phyloP scores from a whole-genome alignment of 352 stramenopile genomes.

The Blastocystis sp. region DNA sequence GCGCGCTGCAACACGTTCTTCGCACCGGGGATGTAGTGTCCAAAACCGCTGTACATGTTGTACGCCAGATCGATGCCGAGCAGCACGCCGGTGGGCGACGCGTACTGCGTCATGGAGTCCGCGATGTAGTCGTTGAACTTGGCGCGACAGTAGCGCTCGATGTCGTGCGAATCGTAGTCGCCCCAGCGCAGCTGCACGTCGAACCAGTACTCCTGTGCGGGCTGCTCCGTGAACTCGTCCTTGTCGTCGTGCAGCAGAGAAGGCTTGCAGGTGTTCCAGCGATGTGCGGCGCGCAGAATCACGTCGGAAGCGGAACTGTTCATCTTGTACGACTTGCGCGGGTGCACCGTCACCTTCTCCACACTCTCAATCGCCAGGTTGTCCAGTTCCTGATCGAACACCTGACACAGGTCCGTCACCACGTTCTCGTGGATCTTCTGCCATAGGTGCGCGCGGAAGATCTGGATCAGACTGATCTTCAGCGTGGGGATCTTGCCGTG shows the following conservation, averaged over 20 bases:
- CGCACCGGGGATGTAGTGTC: slow-evolving; percentile 97
- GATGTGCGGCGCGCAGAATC: slow-evolving; percentile 96
- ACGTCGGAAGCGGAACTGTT: slow-evolving; percentile 98
- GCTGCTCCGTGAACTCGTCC: slow-evolving; percentile 92
- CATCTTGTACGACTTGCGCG: slow-evolving; percentile 99
- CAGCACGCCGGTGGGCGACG: slow-evolving; percentile 94
- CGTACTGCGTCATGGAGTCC: slow-evolving; percentile 99
- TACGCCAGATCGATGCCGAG: slow-evolving; percentile 96
- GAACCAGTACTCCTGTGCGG: slow-evolving; percentile 99
- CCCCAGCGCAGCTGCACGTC: slow-evolving; percentile 99
- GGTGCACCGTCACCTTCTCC: slow-evolving; percentile 99
- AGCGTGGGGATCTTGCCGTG: slow-evolving; percentile 99
- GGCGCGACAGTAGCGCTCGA: slow-evolving; percentile 94
- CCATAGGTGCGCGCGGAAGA: slow-evolving; percentile 98
- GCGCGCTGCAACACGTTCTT: slow-evolving; percentile 98
- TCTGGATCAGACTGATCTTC: slow-evolving; percentile 93
- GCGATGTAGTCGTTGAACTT: slow-evolving; percentile 99
- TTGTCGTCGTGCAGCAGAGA: slow-evolving; percentile 86
- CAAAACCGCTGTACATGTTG: slow-evolving; percentile 98
- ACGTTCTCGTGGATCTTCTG: slow-evolving; percentile 98
- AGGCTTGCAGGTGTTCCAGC: slow-evolving; percentile 89
- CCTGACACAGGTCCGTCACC: slow-evolving; percentile 81
- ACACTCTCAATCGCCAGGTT: slow-evolving; percentile 98
- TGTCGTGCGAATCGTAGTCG: slow-evolving; percentile 99
- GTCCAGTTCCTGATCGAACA: slow-evolving; percentile 98